These are phyloP conservation scores for Panellus pusillus DNA, from an alignment of 768 basidiomycete species.

Conservation along the genomic window DNA sequence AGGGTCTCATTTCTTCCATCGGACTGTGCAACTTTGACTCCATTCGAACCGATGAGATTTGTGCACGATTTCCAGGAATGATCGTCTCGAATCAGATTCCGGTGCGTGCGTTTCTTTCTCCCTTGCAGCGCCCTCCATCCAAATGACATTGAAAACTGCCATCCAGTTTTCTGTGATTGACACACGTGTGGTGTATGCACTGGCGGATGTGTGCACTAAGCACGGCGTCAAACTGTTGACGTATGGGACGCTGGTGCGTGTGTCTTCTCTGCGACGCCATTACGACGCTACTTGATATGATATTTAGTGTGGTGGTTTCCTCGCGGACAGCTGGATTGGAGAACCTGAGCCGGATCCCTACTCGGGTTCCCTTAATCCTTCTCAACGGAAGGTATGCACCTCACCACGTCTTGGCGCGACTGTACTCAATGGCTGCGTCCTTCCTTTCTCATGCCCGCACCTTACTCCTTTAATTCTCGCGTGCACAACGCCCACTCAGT, in stretches of 20 bases:
- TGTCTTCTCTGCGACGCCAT: neutral
- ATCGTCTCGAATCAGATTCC: slow-evolving; percentile 85
- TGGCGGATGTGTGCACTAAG: slow-evolving; percentile 74
- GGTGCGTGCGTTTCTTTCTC: slow-evolving; percentile 38
- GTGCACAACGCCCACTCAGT: slow-evolving; percentile 40
- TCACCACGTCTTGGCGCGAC: too few species aligned
- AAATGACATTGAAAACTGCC: neutral
- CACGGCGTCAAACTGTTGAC: slow-evolving; percentile 72
- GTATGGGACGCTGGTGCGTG: slow-evolving; percentile 75
- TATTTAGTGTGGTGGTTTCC: slow-evolving; percentile 76
- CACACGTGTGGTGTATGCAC: slow-evolving; percentile 65
- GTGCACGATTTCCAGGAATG: slow-evolving; percentile 63
- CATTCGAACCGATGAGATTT: slow-evolving; percentile 74
- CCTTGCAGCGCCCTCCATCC: too few species aligned
- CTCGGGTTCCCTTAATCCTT: slow-evolving; percentile 67
- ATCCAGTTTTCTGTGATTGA: slow-evolving; percentile 80
- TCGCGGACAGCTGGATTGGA: slow-evolving; percentile 74
- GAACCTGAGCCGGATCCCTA: slow-evolving; percentile 72
- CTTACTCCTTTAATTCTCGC: neutral
- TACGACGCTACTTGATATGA: neutral
- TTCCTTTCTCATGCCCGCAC: neutral
- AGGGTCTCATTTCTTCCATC: slow-evolving; percentile 60
- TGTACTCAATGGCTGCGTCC: too few species aligned
- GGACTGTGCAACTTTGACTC: slow-evolving; percentile 85
- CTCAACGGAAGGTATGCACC: slow-evolving; percentile 71